Conservation (phyloP, 345 rosid genomes). For the Salix arbutifolia region DNA sequence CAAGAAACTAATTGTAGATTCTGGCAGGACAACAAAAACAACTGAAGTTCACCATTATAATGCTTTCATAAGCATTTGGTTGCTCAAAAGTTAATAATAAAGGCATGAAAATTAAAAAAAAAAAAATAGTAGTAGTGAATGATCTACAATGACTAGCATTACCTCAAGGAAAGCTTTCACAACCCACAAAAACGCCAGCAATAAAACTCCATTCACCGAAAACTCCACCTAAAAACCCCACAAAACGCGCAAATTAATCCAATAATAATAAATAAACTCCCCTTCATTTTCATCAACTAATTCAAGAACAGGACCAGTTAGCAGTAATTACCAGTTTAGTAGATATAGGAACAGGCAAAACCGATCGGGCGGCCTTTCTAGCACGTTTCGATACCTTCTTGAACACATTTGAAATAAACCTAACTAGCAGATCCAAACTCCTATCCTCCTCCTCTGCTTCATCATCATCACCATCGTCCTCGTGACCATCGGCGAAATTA, state of each 20-base stretch:
- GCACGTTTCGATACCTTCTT: slow-evolving; percentile 66
- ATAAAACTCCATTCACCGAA: slow-evolving; percentile 76
- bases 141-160: not conserved
- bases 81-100: too few species aligned
- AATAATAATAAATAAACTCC: not conserved
- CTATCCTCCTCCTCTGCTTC: slow-evolving; percentile 70
- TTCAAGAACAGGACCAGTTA: not conserved
- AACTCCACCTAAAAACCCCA: slow-evolving; percentile 54
- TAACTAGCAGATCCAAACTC: slow-evolving; percentile 78
- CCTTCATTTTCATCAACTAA: too few species aligned
- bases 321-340: slow-evolving; percentile 45
- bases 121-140: not conserved
- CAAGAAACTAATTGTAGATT: not conserved
- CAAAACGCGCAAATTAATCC: not conserved
- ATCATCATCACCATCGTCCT: slow-evolving; percentile 47
- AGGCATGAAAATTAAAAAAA: not conserved
- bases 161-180: slow-evolving; percentile 94
- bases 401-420: slow-evolving; percentile 65
- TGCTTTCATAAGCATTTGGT: too few species aligned
- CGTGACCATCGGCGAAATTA: slow-evolving; percentile 23
- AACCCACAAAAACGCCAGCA: slow-evolving; percentile 82
- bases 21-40: too few species aligned
- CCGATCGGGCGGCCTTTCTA: slow-evolving; percentile 78
- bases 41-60: too few species aligned
- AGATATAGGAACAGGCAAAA: slow-evolving; percentile 66